phyloP scores from a whole-genome alignment of 192 early-diverging fungal species.

The Radiomyces spectabilis region DNA sequence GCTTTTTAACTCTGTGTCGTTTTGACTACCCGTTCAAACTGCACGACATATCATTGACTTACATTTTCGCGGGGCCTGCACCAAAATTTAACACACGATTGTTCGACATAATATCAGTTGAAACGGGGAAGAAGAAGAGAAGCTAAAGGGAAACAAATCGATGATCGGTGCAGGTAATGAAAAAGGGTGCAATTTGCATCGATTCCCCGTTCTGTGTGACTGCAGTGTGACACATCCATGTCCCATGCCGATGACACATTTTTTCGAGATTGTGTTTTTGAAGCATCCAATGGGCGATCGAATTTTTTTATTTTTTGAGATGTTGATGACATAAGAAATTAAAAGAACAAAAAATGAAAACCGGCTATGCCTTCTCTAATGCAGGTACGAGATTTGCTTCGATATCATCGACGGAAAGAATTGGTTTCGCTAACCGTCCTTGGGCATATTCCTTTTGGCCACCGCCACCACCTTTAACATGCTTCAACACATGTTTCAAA shows the following conservation, averaged over 20 bases:
- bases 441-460: conserved; percentile 42
- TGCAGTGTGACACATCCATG: too few relatives aligned
- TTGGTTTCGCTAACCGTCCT: conserved; percentile 19
- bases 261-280: too few relatives aligned
- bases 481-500: conserved; percentile 32
- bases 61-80: conserved; percentile 88
- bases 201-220: too few relatives aligned
- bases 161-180: too few relatives aligned
- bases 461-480: conserved; percentile 40
- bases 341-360: too few relatives aligned
- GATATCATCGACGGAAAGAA: background rate
- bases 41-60: too few relatives aligned
- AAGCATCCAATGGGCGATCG: too few relatives aligned
- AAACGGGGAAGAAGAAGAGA: conserved; percentile 1
- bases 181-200: too few relatives aligned
- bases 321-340: too few relatives aligned
- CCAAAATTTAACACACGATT: conserved; percentile 67
- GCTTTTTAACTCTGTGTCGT: background rate
- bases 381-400: conserved; percentile 10
- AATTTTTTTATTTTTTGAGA: too few relatives aligned
- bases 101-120: background rate
- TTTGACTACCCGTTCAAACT: background rate
- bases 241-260: too few relatives aligned
- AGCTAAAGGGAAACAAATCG: background rate
- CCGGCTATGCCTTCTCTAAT: conserved; percentile 8